Evolutionary conservation across 2,329 filamentous ascomycete genomes (phyloP).

Genomic region (Aureobasidium leucospermi): DNA sequence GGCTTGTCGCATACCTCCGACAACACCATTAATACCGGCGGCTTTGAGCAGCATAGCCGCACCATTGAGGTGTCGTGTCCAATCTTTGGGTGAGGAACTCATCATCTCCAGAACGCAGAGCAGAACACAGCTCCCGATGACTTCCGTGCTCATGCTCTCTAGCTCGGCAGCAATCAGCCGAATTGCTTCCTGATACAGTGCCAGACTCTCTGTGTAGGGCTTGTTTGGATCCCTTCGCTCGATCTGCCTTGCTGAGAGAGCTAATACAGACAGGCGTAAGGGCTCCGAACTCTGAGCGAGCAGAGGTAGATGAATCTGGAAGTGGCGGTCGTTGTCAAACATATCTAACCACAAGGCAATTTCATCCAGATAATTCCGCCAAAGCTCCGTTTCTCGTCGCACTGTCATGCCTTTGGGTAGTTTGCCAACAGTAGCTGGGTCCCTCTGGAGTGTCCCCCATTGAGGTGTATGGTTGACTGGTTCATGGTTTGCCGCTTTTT

Average conservation of each 20-base stretch:
- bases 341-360: slow-evolving; percentile 53
- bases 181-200: slow-evolving; percentile 48
- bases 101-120: slow-evolving; percentile 44
- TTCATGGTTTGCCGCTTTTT: neutral
- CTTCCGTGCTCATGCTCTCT: slow-evolving; percentile 37
- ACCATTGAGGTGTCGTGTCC: slow-evolving; percentile 50
- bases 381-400: slow-evolving; percentile 25
- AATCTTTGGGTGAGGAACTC: slow-evolving; percentile 43
- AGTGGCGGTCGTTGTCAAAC: slow-evolving; percentile 47
- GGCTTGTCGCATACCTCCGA: slow-evolving; percentile 45
- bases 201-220: slow-evolving; percentile 43
- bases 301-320: slow-evolving; percentile 45
- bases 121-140: slow-evolving; percentile 42
- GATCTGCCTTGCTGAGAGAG: slow-evolving; percentile 47
- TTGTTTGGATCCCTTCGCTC: slow-evolving; percentile 42
- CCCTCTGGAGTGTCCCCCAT: neutral
- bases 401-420: slow-evolving; percentile 23
- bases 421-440: slow-evolving; percentile 19
- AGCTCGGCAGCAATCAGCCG: slow-evolving; percentile 36
- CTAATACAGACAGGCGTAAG: slow-evolving; percentile 45
- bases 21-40: slow-evolving; percentile 45
- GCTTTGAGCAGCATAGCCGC: slow-evolving; percentile 48
- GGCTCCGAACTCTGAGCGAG: slow-evolving; percentile 41
- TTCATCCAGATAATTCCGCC: slow-evolving; percentile 43
- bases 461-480: neutral